A percentile compares a stretch with the other conserved stretches of the same genome.
Conservation (phyloP, 352 stramenopile species). For the Ophiocytium majus region DNA sequence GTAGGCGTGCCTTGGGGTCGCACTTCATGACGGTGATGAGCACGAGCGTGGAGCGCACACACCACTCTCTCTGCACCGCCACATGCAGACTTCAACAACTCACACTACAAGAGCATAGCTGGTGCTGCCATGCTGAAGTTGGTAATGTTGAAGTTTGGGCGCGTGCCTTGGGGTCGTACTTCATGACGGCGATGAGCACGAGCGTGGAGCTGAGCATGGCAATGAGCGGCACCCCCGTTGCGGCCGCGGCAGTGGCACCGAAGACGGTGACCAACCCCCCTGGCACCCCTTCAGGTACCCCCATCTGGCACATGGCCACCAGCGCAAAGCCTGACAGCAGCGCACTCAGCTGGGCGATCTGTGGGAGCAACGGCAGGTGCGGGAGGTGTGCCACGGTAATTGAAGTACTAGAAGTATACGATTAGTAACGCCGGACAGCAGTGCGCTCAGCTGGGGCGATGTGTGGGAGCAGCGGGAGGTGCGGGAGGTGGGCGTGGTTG, state of each 20-base stretch:
- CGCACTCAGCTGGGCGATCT: conserved; percentile 50
- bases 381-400: too few relatives aligned
- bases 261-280: conserved; percentile 39
- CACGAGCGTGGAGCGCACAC: conserved; percentile 52
- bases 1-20: conserved; percentile 44
- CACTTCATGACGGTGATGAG: conserved; percentile 56
- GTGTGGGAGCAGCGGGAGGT: too few relatives aligned
- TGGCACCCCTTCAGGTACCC: conserved; percentile 32
- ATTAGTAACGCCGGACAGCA: too few relatives aligned
- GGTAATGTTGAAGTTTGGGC: too few relatives aligned
- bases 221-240: conserved; percentile 43
- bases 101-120: too few relatives aligned
- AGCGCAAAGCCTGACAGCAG: conserved; percentile 48
- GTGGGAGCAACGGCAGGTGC: not conserved
- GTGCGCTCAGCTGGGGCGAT: too few relatives aligned
- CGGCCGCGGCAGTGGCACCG: conserved; percentile 30
- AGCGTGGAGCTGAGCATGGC: conserved; percentile 53
- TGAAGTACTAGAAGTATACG: too few relatives aligned
- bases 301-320: conserved; percentile 39
- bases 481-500: too few relatives aligned
- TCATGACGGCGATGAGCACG: conserved; percentile 56
- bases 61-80: too few relatives aligned
- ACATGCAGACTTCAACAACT: too few relatives aligned
- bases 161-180: conserved; percentile 52
- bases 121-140: too few relatives aligned